These are phyloP conservation scores for Boechera divaricarpa DNA, from an alignment of 345 rosid genomes.

Conservation along the genomic window DNA sequence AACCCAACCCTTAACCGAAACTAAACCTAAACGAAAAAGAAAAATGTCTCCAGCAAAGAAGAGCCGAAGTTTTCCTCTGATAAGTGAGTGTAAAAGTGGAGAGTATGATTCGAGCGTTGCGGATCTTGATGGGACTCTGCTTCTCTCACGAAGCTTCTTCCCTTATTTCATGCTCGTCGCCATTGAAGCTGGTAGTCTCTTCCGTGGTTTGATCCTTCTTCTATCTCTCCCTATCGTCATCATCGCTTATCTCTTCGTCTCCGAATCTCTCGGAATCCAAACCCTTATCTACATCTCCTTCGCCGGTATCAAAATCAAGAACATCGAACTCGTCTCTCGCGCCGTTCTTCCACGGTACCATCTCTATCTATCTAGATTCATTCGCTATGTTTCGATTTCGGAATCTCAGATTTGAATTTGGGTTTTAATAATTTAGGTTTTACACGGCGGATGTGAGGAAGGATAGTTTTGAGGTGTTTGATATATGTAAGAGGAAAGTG, in stretches of 20 bases:
- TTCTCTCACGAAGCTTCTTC: slow-evolving; percentile 74
- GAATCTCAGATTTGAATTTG: neutral
- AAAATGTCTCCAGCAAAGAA: slow-evolving; percentile 49
- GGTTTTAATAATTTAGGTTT: slow-evolving; percentile 52
- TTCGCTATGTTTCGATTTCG: neutral
- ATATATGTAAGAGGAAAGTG: slow-evolving; percentile 81
- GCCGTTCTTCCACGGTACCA: slow-evolving; percentile 86
- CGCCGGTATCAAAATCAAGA: slow-evolving; percentile 89
- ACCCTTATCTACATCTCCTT: slow-evolving; percentile 89
- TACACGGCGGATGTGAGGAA: slow-evolving; percentile 91
- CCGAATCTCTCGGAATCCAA: slow-evolving; percentile 89
- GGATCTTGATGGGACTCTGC: slow-evolving; percentile 94
- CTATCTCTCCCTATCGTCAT: slow-evolving; percentile 78
- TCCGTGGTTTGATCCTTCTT: slow-evolving; percentile 81
- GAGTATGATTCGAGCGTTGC: slow-evolving; percentile 74
- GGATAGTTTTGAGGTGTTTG: slow-evolving; percentile 85
- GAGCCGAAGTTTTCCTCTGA: slow-evolving; percentile 57
- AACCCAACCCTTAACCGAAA: no score
- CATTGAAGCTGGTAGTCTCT: slow-evolving; percentile 86
- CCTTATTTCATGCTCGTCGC: slow-evolving; percentile 97
- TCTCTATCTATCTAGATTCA: neutral
- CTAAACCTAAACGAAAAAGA: neutral
- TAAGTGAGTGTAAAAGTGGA: slow-evolving; percentile 56
- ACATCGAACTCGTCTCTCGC: slow-evolving; percentile 90
- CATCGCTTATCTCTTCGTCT: slow-evolving; percentile 78